phyloP scores from a whole-genome alignment of 2,329 filamentous ascomycete genomes.

The Fusarium pilosicola region DNA sequence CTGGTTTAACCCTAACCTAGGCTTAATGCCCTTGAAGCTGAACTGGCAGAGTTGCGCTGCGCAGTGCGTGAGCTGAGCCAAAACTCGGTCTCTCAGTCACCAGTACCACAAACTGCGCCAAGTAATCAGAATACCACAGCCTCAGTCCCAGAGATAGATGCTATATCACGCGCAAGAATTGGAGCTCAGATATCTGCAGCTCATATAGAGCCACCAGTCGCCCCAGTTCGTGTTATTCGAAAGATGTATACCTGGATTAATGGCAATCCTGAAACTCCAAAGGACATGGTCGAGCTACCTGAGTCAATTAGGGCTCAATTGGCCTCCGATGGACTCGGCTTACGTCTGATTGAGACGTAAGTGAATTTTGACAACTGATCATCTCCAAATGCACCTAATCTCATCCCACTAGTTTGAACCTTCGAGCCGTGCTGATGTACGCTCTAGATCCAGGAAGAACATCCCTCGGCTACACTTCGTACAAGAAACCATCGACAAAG shows the following conservation, averaged over 20 bases:
- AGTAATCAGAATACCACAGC: too few relatives aligned
- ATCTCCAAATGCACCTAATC: too few relatives aligned
- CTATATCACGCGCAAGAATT: rapidly evolving
- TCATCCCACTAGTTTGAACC: rapidly evolving
- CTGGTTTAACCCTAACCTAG: rapidly evolving
- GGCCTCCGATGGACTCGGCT: rapidly evolving
- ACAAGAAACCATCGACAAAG: not conserved
- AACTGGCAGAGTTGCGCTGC: not conserved
- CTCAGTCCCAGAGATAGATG: rapidly evolving
- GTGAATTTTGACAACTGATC: rapidly evolving
- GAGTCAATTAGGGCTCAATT: not conserved
- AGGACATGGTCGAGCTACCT: not conserved
- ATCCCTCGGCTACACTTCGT: not conserved
- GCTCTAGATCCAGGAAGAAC: not conserved
- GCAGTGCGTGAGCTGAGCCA: not conserved
- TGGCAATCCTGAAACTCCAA: not conserved
- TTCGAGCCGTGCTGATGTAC: not conserved
- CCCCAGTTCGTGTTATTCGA: not conserved
- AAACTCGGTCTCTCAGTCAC: too few relatives aligned
- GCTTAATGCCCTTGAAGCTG: not conserved
- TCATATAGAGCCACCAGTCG: not conserved
- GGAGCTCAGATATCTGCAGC: not conserved
- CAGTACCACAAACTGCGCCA: too few relatives aligned
- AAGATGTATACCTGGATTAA: not conserved
- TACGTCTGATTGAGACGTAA: not conserved